Conservation (phyloP, 371 early-diverging fungal species). For the Haplosporangium sp. region DNA sequence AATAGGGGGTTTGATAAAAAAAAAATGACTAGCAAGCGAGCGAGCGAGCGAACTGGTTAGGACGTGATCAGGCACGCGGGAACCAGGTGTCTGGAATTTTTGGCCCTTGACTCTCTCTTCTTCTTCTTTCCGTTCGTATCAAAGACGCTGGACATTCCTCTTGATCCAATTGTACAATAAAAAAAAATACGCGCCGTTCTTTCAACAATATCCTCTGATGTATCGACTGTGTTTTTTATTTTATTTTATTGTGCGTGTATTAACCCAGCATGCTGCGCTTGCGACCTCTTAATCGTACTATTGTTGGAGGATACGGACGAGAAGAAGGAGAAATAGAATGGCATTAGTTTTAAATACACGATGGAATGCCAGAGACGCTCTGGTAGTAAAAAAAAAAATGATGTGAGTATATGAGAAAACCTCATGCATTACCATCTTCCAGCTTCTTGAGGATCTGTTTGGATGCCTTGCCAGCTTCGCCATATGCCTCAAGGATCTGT, state of each 20-base stretch:
- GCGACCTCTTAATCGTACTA: constrained; percentile 90
- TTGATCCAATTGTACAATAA: constrained; percentile 22
- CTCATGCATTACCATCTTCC: constrained; percentile 79
- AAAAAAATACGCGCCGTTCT: background rate
- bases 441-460: constrained; percentile 75
- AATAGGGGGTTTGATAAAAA: background rate
- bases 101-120: background rate
- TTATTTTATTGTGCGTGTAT: constrained; percentile 10
- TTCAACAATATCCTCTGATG: background rate
- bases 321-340: background rate
- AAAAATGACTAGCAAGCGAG: too few relatives aligned
- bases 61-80: background rate
- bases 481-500: constrained; percentile 76
- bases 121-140: background rate
- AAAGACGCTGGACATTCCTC: background rate
- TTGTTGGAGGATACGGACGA: background rate
- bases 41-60: too few relatives aligned
- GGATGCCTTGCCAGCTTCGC: constrained; percentile 60
- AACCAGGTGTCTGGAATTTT: background rate
- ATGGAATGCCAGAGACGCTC: too few relatives aligned
- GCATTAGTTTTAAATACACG: background rate
- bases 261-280: constrained; percentile 93
- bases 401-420: background rate
- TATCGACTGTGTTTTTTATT: background rate
- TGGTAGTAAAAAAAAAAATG: background rate